These are phyloP conservation scores for Fusarium caatingaense DNA, from an alignment of 2,329 filamentous ascomycete genomes.

Conservation along the genomic window DNA sequence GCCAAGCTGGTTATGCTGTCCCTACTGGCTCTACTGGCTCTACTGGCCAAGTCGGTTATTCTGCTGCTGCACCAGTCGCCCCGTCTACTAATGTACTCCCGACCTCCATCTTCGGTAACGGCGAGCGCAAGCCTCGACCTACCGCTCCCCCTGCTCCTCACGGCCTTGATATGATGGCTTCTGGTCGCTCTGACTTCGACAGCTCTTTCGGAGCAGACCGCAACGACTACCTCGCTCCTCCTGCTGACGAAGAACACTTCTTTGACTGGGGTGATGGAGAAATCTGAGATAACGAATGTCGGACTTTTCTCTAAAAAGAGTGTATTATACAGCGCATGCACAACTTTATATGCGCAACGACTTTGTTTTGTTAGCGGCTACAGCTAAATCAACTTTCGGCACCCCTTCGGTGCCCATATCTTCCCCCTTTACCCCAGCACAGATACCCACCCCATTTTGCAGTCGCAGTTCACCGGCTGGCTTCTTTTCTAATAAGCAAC, in stretches of 20 bases:
- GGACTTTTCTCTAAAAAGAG: slow-evolving; percentile 4
- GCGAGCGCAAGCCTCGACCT: slow-evolving; percentile 31
- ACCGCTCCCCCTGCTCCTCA: background rate
- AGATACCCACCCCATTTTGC: slow-evolving; percentile 26
- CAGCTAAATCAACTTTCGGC: slow-evolving; percentile 11
- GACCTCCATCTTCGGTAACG: slow-evolving; percentile 40
- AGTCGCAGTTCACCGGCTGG: background rate
- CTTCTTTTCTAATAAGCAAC: background rate
- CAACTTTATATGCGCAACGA: background rate
- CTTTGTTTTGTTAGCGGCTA: slow-evolving; percentile 15
- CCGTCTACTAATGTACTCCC: slow-evolving; percentile 9
- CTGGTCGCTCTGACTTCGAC: background rate
- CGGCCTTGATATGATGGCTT: slow-evolving; percentile 9
- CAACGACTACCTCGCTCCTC: background rate
- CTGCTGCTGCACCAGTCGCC: background rate
- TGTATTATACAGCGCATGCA: slow-evolving; percentile 18
- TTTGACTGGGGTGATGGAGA: slow-evolving; percentile 51
- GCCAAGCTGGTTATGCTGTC: background rate
- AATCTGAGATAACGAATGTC: slow-evolving; percentile 40
- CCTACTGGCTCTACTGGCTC: background rate
- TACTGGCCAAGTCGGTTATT: background rate
- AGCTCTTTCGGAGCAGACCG: background rate
- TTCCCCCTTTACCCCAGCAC: slow-evolving; percentile 12
- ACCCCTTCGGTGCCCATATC: slow-evolving; percentile 4
- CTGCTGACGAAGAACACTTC: slow-evolving; percentile 19